Conservation (phyloP, 768 basidiomycete genomes). For the Sistotremastrum suecicum region DNA sequence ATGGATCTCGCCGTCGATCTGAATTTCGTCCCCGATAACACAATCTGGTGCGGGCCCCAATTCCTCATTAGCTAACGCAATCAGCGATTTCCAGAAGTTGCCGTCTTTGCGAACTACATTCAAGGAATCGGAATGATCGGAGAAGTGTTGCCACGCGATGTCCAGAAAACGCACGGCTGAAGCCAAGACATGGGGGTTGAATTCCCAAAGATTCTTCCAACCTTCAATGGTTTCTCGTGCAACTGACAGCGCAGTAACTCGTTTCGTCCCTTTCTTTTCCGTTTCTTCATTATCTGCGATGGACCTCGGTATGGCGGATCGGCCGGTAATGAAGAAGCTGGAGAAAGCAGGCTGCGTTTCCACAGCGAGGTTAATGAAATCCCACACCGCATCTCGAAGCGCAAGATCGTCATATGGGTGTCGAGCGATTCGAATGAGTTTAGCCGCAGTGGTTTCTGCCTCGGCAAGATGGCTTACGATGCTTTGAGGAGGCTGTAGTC, state of each 20-base stretch:
- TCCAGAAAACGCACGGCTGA: conserved; percentile 65
- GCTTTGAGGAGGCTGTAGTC: conserved; percentile 46
- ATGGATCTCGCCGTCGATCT: conserved; percentile 33
- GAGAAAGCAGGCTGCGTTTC: conserved; percentile 81
- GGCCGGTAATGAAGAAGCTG: conserved; percentile 62
- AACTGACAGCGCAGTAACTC: conserved; percentile 47
- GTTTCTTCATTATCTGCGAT: conserved; percentile 22
- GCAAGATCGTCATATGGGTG: conserved; percentile 69
- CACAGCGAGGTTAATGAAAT: conserved; percentile 65
- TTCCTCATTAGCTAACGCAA: conserved; percentile 48
- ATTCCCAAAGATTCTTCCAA: conserved; percentile 67
- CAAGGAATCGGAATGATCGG: conserved; percentile 53
- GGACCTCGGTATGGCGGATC: conserved; percentile 36
- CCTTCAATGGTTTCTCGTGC: conserved; percentile 50
- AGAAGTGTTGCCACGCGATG: conserved; percentile 65
- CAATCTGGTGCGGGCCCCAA: conserved; percentile 65
- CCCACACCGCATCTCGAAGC: conserved; percentile 69
- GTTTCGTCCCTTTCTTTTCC: conserved; percentile 19
- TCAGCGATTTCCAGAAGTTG: conserved; percentile 59
- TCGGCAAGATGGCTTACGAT: conserved; percentile 68
- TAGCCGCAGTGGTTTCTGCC: conserved; percentile 54
- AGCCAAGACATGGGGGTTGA: conserved; percentile 62
- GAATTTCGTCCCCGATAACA: conserved; percentile 32
- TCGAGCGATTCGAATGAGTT: conserved; percentile 56
- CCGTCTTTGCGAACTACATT: conserved; percentile 40